Evolutionary conservation across 2,329 filamentous ascomycete species (phyloP).

Genomic region (Malbranchea zuffiana): DNA sequence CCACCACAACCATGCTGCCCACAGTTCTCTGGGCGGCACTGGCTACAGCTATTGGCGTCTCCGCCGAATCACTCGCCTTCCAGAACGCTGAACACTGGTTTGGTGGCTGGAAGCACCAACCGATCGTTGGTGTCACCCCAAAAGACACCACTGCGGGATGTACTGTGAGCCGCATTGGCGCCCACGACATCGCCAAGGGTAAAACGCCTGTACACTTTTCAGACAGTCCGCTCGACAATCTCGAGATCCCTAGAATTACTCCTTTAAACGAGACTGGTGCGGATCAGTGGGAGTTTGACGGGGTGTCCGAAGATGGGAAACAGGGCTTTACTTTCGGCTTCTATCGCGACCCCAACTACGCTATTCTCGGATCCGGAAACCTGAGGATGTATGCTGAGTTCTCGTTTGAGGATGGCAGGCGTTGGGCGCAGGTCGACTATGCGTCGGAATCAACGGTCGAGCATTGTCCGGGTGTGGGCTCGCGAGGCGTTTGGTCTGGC

Average conservation of each 20-base stretch:
- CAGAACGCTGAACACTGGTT: neutral
- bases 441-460: slow-evolving; percentile 17
- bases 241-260: slow-evolving; percentile 16
- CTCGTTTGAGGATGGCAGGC: slow-evolving; percentile 16
- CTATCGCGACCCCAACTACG: slow-evolving; percentile 23
- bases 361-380: slow-evolving; percentile 22
- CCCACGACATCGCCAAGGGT: slow-evolving; percentile 6
- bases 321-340: slow-evolving; percentile 21
- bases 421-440: slow-evolving; percentile 19
- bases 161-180: slow-evolving; percentile 3
- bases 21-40: neutral
- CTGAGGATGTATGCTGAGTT: slow-evolving; percentile 21
- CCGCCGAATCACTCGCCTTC: neutral
- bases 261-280: slow-evolving; percentile 20
- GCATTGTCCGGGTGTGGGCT: slow-evolving; percentile 12
- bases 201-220: slow-evolving; percentile 5
- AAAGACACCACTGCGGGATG: slow-evolving; percentile 1
- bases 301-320: slow-evolving; percentile 18
- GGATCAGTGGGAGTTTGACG: slow-evolving; percentile 26
- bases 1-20: neutral
- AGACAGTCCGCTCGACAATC: slow-evolving; percentile 5
- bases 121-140: neutral
- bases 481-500: slow-evolving; percentile 7
- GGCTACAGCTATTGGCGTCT: neutral
- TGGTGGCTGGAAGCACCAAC: neutral